A percentile compares a stretch with the other conserved stretches of the same genome.
These are phyloP conservation scores for Apiospora saccharicola DNA, from an alignment of 2,329 filamentous ascomycete species.

Conservation along the genomic window DNA sequence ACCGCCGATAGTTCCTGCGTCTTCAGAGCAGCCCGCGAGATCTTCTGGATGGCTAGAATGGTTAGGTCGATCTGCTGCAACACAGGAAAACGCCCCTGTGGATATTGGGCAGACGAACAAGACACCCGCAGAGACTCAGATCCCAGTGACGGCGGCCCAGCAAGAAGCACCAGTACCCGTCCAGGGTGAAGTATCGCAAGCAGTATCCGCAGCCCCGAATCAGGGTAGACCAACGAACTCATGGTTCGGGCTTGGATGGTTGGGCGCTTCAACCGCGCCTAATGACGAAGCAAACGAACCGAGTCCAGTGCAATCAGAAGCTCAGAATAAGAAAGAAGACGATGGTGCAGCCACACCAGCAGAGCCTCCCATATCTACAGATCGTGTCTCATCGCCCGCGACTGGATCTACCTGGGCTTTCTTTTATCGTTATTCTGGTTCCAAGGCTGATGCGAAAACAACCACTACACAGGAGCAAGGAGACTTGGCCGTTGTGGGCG, in stretches of 20 bases:
- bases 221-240: constrained; percentile 37
- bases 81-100: background rate
- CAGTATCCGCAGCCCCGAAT: constrained; percentile 33
- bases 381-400: constrained; percentile 45
- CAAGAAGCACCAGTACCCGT: constrained; percentile 1
- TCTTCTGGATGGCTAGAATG: constrained; percentile 23
- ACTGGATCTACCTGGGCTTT: constrained; percentile 80
- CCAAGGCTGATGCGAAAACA: constrained; percentile 44
- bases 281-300: constrained; percentile 25
- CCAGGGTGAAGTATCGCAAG: constrained; percentile 27
- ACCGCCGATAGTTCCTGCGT: background rate
- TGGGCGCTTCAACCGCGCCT: constrained; percentile 30
- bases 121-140: background rate
- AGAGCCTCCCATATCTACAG: constrained; percentile 42
- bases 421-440: constrained; percentile 70
- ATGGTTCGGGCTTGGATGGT: constrained; percentile 51
- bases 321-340: constrained; percentile 40
- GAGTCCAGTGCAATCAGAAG: constrained; percentile 32
- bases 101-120: background rate
- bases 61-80: background rate
- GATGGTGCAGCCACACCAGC: constrained; percentile 55
- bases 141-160: background rate
- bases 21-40: constrained; percentile 28
- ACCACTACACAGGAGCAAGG: constrained; percentile 50
- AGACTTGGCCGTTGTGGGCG: constrained; percentile 64